Evolutionary conservation across 371 early-diverging fungal genomes (phyloP).

Genomic region (Mortierella sp.): DNA sequence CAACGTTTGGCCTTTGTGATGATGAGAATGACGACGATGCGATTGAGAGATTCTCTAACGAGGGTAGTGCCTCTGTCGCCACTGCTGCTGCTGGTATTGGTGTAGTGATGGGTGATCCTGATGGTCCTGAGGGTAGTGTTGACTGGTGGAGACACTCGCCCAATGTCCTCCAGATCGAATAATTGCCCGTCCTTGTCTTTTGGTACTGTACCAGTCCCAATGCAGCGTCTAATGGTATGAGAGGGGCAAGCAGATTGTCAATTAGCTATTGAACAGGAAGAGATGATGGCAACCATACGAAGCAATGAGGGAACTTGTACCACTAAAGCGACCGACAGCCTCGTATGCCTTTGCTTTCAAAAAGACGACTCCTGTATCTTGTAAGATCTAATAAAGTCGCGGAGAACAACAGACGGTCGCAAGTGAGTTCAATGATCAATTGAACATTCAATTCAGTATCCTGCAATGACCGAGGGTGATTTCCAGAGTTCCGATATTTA

Average conservation of each 20-base stretch:
- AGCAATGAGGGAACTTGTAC: conserved; percentile 7
- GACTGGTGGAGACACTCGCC: conserved; percentile 28
- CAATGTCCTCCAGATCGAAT: conserved; percentile 39
- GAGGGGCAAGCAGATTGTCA: not conserved
- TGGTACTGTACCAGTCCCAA: conserved; percentile 32
- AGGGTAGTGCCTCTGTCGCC: not conserved
- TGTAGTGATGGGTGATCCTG: not conserved
- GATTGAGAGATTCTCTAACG: not conserved
- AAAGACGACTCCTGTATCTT: conserved; percentile 40
- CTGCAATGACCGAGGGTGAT: not conserved
- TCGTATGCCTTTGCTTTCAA: conserved; percentile 43
- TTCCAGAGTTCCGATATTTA: conserved; percentile 1
- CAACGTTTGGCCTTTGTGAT: not conserved
- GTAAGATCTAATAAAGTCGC: conserved; percentile 19
- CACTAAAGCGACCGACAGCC: conserved; percentile 32
- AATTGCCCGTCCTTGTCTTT: conserved; percentile 50
- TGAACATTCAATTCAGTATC: conserved; percentile 6
- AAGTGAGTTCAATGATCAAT: conserved; percentile 8
- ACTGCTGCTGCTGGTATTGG: not conserved
- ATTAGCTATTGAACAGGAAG: not conserved
- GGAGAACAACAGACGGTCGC: not conserved
- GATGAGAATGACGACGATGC: not conserved
- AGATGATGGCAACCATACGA: not conserved
- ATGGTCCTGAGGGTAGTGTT: not conserved
- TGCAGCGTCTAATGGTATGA: conserved; percentile 28